Evolutionary conservation across 305 asterid species (phyloP).

Genomic region (Plantago lanceolata): DNA sequence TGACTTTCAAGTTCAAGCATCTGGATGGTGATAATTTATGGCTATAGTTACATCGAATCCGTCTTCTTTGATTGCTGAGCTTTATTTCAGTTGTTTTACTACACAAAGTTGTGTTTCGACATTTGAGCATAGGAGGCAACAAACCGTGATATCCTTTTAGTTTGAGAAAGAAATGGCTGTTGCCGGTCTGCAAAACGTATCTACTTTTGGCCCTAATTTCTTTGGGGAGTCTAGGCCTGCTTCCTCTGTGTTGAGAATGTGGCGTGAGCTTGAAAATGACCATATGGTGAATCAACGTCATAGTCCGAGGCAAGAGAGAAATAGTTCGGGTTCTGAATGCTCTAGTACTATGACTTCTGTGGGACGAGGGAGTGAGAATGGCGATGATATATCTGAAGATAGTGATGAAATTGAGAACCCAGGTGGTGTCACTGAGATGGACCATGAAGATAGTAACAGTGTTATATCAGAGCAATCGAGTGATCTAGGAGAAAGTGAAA

Average conservation of each 20-base stretch:
- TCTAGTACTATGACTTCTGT: constrained; percentile 34
- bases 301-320: constrained; percentile 36
- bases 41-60: constrained; percentile 5
- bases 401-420: constrained; percentile 40
- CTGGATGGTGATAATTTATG: constrained; percentile 22
- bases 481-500: constrained; percentile 68
- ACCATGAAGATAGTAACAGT: constrained; percentile 48
- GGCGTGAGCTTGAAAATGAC: constrained; percentile 89
- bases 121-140: constrained; percentile 21
- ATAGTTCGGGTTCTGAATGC: constrained; percentile 32
- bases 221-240: constrained; percentile 64
- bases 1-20: constrained; percentile 5
- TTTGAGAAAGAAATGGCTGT: constrained; percentile 48
- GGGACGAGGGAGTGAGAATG: constrained; percentile 31
- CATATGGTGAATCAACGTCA: constrained; percentile 44
- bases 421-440: constrained; percentile 24
- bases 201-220: constrained; percentile 56
- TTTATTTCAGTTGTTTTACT: constrained; percentile 14
- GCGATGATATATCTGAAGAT: constrained; percentile 32
- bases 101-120: constrained; percentile 9
- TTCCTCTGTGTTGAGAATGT: constrained; percentile 77
- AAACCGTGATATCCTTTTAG: constrained; percentile 8
- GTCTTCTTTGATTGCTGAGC: constrained; percentile 20
- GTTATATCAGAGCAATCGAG: constrained; percentile 56
- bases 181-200: constrained; percentile 62